Base-by-base conservation (phyloP, 345 rosid species). In the Gossypium stocksii region DNA sequence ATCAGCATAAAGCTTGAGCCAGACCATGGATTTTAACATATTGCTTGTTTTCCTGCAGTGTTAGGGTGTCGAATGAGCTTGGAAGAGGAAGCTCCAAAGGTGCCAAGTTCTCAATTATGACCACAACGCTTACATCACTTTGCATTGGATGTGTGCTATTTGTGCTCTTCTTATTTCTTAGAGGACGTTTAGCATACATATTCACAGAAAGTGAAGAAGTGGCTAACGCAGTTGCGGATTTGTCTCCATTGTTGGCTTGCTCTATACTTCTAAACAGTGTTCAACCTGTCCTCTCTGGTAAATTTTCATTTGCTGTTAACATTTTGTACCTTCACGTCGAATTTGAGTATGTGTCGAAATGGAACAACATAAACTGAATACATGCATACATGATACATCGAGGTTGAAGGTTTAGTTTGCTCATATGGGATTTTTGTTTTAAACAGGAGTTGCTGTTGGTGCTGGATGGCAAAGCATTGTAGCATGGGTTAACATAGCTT, bases 221-320 rank as follows among this genome's bases (percentile, higher is more conserved):
- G 46, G 94, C 87, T 13, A 51, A 69, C 2, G 89, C 89, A 56
- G 97, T 91, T n/a, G 86, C 89, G 0, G 81, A 86, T 60, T 85
- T 93, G 57, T 91, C 97, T n/a, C 94, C 89, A 3, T 79, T 93
- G 11, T 71, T 93, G 54, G 90, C 97, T 41, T 57, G 81, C 71
- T 91, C 98, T 54, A 92, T 92, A 41, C 96, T 90, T 62, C 2
- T 89, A 76, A 93, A 93, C 81, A 90, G 94, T 68, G 80, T 93
- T 71, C 98, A 93, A 44, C 98, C 98, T 9, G 98, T 93, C 20
- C 93, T 93, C 29, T 90, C 94, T 0, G 98, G 96, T 90, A 85
- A 23, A n/a, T 64, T 45, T 29, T 38, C 49, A 2, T 59, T 15
- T 34, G 0, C 12, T 43, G 23, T 16, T 45, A 43, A 3, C 16